Evolutionary conservation across 768 basidiomycete genomes (phyloP), one percentile per base, ranked within the genome.

Genomic region (Plicaturopsis crispa): DNA sequence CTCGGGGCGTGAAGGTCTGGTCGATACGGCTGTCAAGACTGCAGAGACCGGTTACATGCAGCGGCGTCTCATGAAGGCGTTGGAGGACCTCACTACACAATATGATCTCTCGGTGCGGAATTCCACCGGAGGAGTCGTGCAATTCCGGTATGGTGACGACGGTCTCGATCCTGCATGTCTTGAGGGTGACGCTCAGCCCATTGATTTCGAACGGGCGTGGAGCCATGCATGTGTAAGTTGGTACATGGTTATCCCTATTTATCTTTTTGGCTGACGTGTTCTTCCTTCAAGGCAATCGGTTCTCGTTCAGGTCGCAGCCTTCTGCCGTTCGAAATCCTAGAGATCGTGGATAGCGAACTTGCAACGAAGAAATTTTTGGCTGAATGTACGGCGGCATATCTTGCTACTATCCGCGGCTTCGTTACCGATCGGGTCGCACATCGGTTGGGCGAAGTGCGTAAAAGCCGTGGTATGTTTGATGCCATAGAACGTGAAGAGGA

Each of bases 1-100:
- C 49, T 96, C 93, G 11, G 96, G 96, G 41, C 84, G 96, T 51
- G 96, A 98, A 65, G 96, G 96, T 62, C 63, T 99, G 37, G 94
- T 99, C 52, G 96, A 99, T 64, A 99, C 96, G 0, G 96, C 96
- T 18, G 96, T 99, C 62, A 99, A 99, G 65, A 99, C 96, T 0
- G 96, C 96, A 11, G 96, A 99, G 61, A 99, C 96, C 1, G 96
- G 96, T 30, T 99, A 99, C 65, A 99, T 99, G 94, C 91, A 94
- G 54, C 80, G 96, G 35, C 87, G 96, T 40, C 61, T 99, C 44
- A 98, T 99, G 96, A 99, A 99, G 58, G 94, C 94, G 2, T 62
- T 99, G 48, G 96, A 99, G 55, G 96, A 99, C 64, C 66, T 99
- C 24, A 91, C 89, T 3, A 90, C 88, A 0, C 90, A 94, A 41